Conservation (phyloP, 352 stramenopile species). For the Pythium scleroteichum region DNA sequence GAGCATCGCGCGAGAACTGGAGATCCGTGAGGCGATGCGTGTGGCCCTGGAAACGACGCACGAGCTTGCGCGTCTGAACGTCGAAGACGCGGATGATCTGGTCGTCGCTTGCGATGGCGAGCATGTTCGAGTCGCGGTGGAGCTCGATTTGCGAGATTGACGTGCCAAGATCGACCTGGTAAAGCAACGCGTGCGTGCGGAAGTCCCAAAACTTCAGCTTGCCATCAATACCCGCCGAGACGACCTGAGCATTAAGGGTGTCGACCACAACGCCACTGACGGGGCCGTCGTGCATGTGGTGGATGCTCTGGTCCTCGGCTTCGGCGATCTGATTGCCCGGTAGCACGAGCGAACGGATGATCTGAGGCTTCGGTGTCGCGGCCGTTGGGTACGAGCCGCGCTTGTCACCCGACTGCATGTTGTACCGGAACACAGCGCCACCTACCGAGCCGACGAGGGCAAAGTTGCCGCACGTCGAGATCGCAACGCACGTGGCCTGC, state of each 20-base stretch:
- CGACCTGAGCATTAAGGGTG: conserved; percentile 74
- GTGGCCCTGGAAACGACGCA: conserved; percentile 86
- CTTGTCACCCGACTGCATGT: conserved; percentile 93
- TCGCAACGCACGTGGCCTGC: conserved; percentile 68
- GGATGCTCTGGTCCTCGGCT: conserved; percentile 34
- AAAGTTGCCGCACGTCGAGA: conserved; percentile 94
- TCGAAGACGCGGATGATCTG: conserved; percentile 87
- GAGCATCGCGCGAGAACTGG: conserved; percentile 87
- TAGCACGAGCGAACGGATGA: conserved; percentile 68
- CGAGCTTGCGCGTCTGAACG: conserved; percentile 82
- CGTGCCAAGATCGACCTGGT: conserved; percentile 71
- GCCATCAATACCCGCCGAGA: conserved; percentile 87
- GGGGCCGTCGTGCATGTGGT: conserved; percentile 64
- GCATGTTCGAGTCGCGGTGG: conserved; percentile 86
- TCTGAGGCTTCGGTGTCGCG: conserved; percentile 59
- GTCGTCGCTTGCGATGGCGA: conserved; percentile 89
- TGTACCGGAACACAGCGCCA: conserved; percentile 95
- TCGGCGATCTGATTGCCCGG: conserved; percentile 44
- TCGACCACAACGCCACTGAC: conserved; percentile 90
- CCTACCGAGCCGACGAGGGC: conserved; percentile 91
- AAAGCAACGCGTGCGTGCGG: conserved; percentile 60
- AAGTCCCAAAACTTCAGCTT: conserved; percentile 93
- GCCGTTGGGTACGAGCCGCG: conserved; percentile 90
- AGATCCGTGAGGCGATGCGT: conserved; percentile 87
- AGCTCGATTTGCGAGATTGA: conserved; percentile 81